Conservation (phyloP, 2,329 filamentous ascomycete genomes). For the Curvularia lunata region DNA sequence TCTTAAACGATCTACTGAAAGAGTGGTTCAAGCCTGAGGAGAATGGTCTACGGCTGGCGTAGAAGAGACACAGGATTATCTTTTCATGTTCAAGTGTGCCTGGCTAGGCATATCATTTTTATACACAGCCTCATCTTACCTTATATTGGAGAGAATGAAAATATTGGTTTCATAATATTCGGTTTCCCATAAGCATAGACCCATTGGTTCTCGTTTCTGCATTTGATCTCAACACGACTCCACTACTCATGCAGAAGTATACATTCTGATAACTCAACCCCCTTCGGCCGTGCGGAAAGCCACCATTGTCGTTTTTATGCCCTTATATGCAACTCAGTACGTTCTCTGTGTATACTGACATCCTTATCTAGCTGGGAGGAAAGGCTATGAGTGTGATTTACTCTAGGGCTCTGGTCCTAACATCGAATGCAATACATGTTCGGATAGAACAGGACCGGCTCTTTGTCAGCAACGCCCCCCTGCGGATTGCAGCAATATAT, state of each 20-base stretch:
- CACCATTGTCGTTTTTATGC: no score
- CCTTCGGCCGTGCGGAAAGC: no score
- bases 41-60: slow-evolving; percentile 45
- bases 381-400: no score
- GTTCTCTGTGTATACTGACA: no score
- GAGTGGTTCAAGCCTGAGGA: slow-evolving; percentile 58
- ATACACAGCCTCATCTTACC: background rate
- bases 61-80: background rate
- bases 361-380: no score
- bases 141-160: background rate
- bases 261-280: no score
- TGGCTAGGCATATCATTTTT: background rate
- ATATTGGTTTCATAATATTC: background rate
- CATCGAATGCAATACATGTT: no score
- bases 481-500: background rate
- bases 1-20: slow-evolving; percentile 53
- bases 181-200: background rate
- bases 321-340: no score
- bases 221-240: background rate
- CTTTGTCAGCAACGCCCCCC: no score
- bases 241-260: no score
- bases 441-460: no score
- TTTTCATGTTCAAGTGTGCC: background rate
- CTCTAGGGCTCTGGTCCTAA: no score
- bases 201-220: background rate